Percentiles rank a stretch among this genome's conserved stretches.
Evolutionary conservation across 2,329 filamentous ascomycete species (phyloP).

Genomic region (Paecilomyces sp.): DNA sequence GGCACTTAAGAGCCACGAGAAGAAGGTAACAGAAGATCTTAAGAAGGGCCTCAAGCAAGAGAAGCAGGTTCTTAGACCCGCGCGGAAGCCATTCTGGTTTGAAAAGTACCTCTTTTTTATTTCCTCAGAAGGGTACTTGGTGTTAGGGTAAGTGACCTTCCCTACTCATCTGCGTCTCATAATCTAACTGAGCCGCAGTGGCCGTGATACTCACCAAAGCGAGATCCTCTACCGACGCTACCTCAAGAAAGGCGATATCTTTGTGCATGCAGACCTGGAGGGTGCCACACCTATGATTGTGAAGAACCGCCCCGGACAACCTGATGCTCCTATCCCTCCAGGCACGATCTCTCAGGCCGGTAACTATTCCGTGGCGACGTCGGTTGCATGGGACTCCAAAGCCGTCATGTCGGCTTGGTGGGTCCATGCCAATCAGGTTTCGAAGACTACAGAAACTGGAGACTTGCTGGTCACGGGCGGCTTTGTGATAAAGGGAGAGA

Average conservation of each 20-base stretch:
- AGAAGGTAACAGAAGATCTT: conserved; percentile 77
- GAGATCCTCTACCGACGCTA: conserved; percentile 87
- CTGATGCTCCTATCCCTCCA: conserved; percentile 82
- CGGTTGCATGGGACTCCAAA: conserved; percentile 91
- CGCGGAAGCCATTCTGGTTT: conserved; percentile 85
- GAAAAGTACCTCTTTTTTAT: conserved; percentile 97
- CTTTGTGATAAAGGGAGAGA: conserved; percentile 77
- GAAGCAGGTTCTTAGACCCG: conserved; percentile 75
- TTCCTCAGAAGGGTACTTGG: conserved; percentile 89
- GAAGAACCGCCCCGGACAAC: conserved; percentile 72
- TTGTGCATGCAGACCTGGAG: conserved; percentile 81
- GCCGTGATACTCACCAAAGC: conserved; percentile 80
- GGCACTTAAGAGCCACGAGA: conserved; percentile 82
- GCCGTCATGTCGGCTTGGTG: conserved; percentile 95
- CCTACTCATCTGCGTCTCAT: background rate
- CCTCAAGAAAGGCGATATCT: conserved; percentile 81
- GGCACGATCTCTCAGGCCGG: conserved; percentile 89
- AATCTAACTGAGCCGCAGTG: conserved; percentile 31
- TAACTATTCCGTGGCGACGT: conserved; percentile 73
- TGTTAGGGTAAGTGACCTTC: conserved; percentile 53
- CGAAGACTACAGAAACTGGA: conserved; percentile 71
- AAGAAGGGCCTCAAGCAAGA: conserved; percentile 87
- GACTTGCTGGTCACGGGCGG: conserved; percentile 72
- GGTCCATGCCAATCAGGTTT: conserved; percentile 85
- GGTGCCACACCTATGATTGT: conserved; percentile 81